These are phyloP conservation scores for Kwoniella heveanensis DNA, from an alignment of 768 basidiomycete genomes.

Conservation along the genomic window DNA sequence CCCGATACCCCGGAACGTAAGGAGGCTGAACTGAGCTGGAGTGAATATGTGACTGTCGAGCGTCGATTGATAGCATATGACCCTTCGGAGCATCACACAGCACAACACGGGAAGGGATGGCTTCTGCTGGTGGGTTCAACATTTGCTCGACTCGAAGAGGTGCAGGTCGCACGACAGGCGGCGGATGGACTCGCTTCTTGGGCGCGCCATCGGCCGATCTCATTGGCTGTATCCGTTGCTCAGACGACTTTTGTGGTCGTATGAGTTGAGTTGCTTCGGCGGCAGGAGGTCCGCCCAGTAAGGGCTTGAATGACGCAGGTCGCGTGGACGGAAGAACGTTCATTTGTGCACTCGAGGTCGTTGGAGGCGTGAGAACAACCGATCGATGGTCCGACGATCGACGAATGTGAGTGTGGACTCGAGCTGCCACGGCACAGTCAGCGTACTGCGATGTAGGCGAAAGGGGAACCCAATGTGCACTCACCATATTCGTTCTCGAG, in stretches of 20 bases:
- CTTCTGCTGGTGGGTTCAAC: conserved; percentile 17
- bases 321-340: neutral
- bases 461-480: neutral
- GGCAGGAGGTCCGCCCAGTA: too few relatives aligned
- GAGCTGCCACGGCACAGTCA: conserved; percentile 3
- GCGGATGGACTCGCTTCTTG: neutral
- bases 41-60: neutral
- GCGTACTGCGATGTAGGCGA: neutral
- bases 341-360: neutral
- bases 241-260: neutral
- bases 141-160: conserved; percentile 22
- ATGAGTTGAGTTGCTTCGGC: neutral
- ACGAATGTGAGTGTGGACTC: conserved; percentile 13
- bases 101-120: conserved; percentile 21
- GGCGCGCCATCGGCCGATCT: neutral
- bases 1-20: neutral
- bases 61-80: neutral
- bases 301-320: neutral
- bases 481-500: conserved; percentile 49
- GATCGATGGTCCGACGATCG: conserved; percentile 4
- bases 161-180: neutral
- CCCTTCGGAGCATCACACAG: conserved; percentile 14
- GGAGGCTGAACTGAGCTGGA: neutral
- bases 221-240: neutral
- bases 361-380: neutral